phyloP scores from a whole-genome alignment of 257 asterid genomes.

The Forsythia viridissima region DNA sequence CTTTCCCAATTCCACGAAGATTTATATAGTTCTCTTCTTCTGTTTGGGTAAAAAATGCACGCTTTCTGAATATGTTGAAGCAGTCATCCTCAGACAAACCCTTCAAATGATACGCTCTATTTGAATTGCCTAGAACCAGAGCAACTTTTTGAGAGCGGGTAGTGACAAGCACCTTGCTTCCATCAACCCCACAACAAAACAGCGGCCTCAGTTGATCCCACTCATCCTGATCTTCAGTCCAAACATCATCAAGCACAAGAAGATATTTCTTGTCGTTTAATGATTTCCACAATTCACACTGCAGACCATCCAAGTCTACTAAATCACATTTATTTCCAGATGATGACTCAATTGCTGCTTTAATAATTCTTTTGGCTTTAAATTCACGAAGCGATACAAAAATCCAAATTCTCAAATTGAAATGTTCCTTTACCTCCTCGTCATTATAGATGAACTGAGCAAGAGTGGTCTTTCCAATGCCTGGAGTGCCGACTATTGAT shows the following conservation, averaged over 20 bases:
- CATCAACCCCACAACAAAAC: constrained; percentile 24
- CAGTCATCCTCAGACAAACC: constrained; percentile 28
- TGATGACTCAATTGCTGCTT: constrained; percentile 19
- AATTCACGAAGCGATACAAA: constrained; percentile 10
- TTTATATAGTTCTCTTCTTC: constrained; percentile 18
- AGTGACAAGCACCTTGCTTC: constrained; percentile 32
- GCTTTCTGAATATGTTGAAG: constrained; percentile 24
- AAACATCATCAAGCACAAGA: constrained; percentile 38
- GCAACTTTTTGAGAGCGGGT: constrained; percentile 18
- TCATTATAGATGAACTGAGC: constrained; percentile 16
- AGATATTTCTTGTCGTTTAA: constrained; percentile 24
- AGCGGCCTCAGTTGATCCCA: constrained; percentile 24
- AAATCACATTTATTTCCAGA: constrained; percentile 27
- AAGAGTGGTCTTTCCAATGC: constrained; percentile 18
- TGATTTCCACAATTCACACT: constrained; percentile 18
- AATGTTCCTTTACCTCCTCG: constrained; percentile 1
- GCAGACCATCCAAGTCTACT: constrained; percentile 25
- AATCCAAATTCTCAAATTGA: constrained; percentile 15
- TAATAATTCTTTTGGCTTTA: constrained; percentile 17
- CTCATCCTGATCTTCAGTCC: constrained; percentile 31
- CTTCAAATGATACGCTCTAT: constrained; percentile 13
- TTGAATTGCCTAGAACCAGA: neutral
- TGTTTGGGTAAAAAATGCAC: constrained; percentile 17
- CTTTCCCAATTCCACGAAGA: constrained; percentile 25
- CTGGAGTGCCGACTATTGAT: constrained; percentile 15